phyloP scores from a whole-genome alignment of 805 yeast species.

The Candida maesae region DNA sequence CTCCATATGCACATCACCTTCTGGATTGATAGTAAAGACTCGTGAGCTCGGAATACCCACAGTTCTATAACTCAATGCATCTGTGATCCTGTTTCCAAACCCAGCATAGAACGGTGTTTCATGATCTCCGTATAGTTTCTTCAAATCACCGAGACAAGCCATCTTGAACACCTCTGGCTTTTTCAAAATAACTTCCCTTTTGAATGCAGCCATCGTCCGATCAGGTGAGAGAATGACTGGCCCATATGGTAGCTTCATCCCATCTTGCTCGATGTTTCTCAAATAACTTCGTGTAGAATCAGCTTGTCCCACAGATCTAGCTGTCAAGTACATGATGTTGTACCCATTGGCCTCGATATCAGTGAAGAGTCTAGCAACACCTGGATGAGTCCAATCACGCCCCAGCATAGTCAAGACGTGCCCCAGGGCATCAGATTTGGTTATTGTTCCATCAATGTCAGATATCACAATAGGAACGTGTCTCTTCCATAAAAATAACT shows the following conservation, averaged over 20 bases:
- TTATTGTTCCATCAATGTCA: constrained; percentile 97
- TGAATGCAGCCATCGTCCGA: constrained; percentile 91
- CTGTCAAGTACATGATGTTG: constrained; percentile 89
- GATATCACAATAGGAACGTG: constrained; percentile 89
- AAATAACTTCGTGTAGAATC: constrained; percentile 86
- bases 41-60: constrained; percentile 93
- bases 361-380: constrained; percentile 88
- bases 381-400: constrained; percentile 96
- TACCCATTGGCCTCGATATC: constrained; percentile 88
- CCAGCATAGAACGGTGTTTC: constrained; percentile 94
- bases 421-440: constrained; percentile 96
- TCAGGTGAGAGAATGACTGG: constrained; percentile 96
- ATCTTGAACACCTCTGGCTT: constrained; percentile 98
- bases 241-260: constrained; percentile 71
- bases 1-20: constrained; percentile 97
- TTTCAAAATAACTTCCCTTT: constrained; percentile 86
- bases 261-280: constrained; percentile 72
- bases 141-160: constrained; percentile 90
- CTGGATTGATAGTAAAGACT: constrained; percentile 92
- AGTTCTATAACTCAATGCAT: constrained; percentile 89
- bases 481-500: constrained; percentile 79
- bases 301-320: constrained; percentile 93
- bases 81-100: constrained; percentile 94
- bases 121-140: constrained; percentile 56
- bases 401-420: constrained; percentile 93